These are phyloP conservation scores for Yamadazyma atlantica DNA, from an alignment of 1,139 yeast species.

Conservation along the genomic window DNA sequence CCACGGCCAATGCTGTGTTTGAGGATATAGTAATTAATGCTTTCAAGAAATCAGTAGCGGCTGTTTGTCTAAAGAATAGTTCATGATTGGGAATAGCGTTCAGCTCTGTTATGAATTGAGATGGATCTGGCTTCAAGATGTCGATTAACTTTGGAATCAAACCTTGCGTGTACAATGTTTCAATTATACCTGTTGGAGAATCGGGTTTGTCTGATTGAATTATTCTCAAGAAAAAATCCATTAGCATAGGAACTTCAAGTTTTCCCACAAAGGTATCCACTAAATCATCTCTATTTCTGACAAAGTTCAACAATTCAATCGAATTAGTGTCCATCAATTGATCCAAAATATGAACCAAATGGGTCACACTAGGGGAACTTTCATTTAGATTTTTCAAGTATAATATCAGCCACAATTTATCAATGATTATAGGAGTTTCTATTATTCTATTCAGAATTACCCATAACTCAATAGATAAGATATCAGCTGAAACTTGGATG, in stretches of 20 bases:
- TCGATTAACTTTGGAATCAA: slow-evolving; percentile 54
- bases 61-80: slow-evolving; percentile 72
- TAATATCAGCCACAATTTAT: slow-evolving; percentile 44
- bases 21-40: slow-evolving; percentile 94
- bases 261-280: slow-evolving; percentile 57
- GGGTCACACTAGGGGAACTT: slow-evolving; percentile 40
- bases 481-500: slow-evolving; percentile 43
- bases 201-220: slow-evolving; percentile 68
- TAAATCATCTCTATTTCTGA: slow-evolving; percentile 49
- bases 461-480: slow-evolving; percentile 45
- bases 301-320: slow-evolving; percentile 51
- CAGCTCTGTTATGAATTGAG: slow-evolving; percentile 25
- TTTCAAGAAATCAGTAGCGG: slow-evolving; percentile 92
- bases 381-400: slow-evolving; percentile 38
- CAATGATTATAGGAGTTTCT: slow-evolving; percentile 43
- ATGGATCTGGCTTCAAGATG: slow-evolving; percentile 46
- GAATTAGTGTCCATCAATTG: slow-evolving; percentile 49
- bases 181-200: slow-evolving; percentile 62
- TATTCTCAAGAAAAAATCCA: slow-evolving; percentile 56
- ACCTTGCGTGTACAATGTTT: slow-evolving; percentile 49
- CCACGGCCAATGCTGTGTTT: slow-evolving; percentile 49
- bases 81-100: slow-evolving; percentile 30
- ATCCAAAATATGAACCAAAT: slow-evolving; percentile 43
- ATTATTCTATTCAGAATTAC: slow-evolving; percentile 45
- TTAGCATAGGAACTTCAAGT: slow-evolving; percentile 57